These are phyloP conservation scores for Punctularia strigosozonata DNA, from an alignment of 768 basidiomycete species.

Conservation along the genomic window DNA sequence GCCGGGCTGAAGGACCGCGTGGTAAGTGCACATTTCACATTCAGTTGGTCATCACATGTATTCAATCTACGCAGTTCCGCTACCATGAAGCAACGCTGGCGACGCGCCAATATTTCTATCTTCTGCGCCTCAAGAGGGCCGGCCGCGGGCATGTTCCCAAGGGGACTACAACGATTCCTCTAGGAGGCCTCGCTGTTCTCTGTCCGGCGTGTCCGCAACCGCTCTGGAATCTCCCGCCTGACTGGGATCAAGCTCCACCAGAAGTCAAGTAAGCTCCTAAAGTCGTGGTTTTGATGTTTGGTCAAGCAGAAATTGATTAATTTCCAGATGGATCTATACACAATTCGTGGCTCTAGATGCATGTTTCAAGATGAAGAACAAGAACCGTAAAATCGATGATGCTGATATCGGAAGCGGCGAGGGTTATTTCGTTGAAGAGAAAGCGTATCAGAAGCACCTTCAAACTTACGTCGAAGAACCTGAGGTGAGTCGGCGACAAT, in stretches of 20 bases:
- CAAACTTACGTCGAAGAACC: too few species aligned
- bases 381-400: conserved; percentile 9
- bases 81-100: too few species aligned
- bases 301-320: too few species aligned
- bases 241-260: background rate
- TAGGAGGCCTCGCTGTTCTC: background rate
- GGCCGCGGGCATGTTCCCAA: background rate
- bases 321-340: conserved; percentile 16
- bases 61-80: too few species aligned
- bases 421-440: conserved; percentile 8
- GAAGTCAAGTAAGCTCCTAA: too few species aligned
- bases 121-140: background rate
- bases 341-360: conserved; percentile 19
- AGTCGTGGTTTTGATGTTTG: too few species aligned
- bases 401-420: conserved; percentile 5
- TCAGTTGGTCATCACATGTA: too few species aligned
- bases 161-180: background rate
- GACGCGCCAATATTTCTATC: too few species aligned
- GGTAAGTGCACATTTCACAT: too few species aligned
- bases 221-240: background rate
- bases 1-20: too few species aligned
- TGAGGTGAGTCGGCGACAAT: too few species aligned
- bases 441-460: conserved; percentile 2
- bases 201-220: background rate
- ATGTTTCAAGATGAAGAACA: conserved; percentile 19